Evolutionary conservation across 1,284 basidiomycete genomes (phyloP).

Genomic region (Leccinum fallax): DNA sequence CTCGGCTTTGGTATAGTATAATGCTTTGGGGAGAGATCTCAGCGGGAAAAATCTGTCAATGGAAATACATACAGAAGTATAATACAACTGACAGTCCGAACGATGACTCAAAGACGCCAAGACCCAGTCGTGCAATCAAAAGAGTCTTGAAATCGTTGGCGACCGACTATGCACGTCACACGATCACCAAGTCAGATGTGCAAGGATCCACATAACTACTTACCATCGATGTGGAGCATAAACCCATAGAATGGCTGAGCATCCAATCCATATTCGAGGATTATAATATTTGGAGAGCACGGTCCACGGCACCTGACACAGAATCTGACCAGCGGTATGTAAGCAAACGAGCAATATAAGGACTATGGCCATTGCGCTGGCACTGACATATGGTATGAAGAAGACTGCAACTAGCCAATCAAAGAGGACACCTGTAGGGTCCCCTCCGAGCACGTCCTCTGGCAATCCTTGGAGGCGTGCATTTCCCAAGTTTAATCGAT

Average conservation of each 20-base stretch:
- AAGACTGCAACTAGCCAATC: slow-evolving; percentile 78
- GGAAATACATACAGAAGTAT: slow-evolving; percentile 60
- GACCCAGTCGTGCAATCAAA: slow-evolving; percentile 55
- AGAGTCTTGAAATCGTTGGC: slow-evolving; percentile 60
- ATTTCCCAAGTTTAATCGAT: slow-evolving; percentile 77
- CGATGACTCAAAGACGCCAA: slow-evolving; percentile 73
- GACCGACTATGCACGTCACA: slow-evolving; percentile 46
- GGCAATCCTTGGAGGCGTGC: slow-evolving; percentile 72
- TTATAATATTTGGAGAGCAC: slow-evolving; percentile 66
- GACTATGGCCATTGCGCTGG: neutral
- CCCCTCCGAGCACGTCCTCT: slow-evolving; percentile 63
- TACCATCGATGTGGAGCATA: slow-evolving; percentile 71
- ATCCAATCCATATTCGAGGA: slow-evolving; percentile 67
- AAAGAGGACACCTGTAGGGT: slow-evolving; percentile 65
- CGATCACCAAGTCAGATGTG: neutral
- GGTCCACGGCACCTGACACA: slow-evolving; percentile 69
- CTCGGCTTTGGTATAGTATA: slow-evolving; percentile 76
- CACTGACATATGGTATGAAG: slow-evolving; percentile 72
- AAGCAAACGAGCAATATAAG: neutral
- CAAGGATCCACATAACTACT: slow-evolving; percentile 7
- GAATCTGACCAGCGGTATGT: slow-evolving; percentile 46
- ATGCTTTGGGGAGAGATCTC: slow-evolving; percentile 43
- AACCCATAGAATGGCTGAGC: slow-evolving; percentile 67
- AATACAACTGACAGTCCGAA: slow-evolving; percentile 51
- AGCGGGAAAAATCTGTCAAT: neutral